phyloP scores from a whole-genome alignment of 1,284 basidiomycete genomes.

The Cryptococcus maquisensis region DNA sequence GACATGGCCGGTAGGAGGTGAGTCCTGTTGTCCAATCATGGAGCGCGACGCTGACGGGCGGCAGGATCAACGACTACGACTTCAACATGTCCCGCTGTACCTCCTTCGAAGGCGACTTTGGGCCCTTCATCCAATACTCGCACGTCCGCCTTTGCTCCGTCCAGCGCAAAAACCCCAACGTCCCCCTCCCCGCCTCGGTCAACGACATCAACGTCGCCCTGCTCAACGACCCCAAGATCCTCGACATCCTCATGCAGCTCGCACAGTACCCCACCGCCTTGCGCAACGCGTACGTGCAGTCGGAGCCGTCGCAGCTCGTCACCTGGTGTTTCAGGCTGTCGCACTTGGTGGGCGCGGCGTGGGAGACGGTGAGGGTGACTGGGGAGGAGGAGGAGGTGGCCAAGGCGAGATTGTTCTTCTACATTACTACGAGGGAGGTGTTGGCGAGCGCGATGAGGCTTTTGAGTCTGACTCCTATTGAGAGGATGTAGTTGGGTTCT shows the following conservation, averaged over 20 bases:
- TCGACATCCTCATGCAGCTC: conserved; percentile 81
- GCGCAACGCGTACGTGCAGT: conserved; percentile 72
- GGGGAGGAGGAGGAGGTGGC: conserved; percentile 68
- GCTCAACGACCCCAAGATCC: conserved; percentile 69
- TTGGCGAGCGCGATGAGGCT: conserved; percentile 80
- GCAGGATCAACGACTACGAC: conserved; percentile 90
- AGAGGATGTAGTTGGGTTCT: conserved; percentile 71
- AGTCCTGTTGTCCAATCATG: conserved; percentile 18
- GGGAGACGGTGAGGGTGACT: conserved; percentile 62
- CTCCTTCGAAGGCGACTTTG: conserved; percentile 95
- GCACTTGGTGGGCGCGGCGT: conserved; percentile 47
- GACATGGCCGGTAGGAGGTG: conserved; percentile 93
- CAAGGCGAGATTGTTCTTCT: conserved; percentile 84
- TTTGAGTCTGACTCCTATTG: conserved; percentile 80
- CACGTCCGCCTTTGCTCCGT: conserved; percentile 93
- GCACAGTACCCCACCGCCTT: conserved; percentile 89
- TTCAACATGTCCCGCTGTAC: conserved; percentile 95
- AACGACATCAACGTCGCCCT: conserved; percentile 65
- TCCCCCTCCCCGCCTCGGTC: conserved; percentile 63
- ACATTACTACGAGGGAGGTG: conserved; percentile 81
- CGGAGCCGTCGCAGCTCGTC: conserved; percentile 85
- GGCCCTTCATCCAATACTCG: conserved; percentile 89
- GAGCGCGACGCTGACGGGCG: not conserved
- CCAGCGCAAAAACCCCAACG: conserved; percentile 86
- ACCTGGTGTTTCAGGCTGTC: conserved; percentile 52